Evolutionary conservation across 345 rosid genomes (phyloP).

Genomic region (Populus deltoides): DNA sequence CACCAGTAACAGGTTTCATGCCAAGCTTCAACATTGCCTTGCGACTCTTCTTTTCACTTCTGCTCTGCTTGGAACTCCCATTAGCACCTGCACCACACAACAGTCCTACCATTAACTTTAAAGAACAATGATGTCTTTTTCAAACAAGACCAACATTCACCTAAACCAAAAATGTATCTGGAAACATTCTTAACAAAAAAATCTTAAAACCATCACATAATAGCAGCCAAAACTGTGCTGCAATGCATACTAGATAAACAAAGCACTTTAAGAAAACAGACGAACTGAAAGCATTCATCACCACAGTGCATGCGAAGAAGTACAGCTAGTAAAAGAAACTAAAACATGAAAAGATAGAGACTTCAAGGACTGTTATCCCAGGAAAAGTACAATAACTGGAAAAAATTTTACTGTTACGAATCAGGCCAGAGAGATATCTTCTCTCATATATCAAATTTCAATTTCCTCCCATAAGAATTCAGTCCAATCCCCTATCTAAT

Average conservation of each 20-base stretch:
- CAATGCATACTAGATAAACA: not conserved
- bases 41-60: constrained; percentile 85
- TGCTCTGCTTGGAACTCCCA: constrained; percentile 76
- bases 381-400: not conserved
- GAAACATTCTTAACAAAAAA: not conserved
- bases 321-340: not conserved
- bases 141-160: not conserved
- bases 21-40: constrained; percentile 86
- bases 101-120: not conserved
- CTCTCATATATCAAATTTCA: not conserved
- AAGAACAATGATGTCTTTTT: not conserved
- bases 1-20: constrained; percentile 77
- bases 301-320: too few relatives aligned
- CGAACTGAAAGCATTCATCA: not conserved
- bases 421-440: not conserved
- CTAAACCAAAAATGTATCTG: not conserved
- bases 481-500: not conserved
- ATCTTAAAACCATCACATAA: not conserved
- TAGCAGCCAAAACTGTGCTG: not conserved
- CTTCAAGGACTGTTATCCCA: not conserved
- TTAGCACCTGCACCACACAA: constrained; percentile 48
- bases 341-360: not conserved
- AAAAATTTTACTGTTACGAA: not conserved
- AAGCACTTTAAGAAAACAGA: not conserved
- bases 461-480: not conserved